Conservation (phyloP, 169 alveolate species). For the Plasmodium relictum region DNA sequence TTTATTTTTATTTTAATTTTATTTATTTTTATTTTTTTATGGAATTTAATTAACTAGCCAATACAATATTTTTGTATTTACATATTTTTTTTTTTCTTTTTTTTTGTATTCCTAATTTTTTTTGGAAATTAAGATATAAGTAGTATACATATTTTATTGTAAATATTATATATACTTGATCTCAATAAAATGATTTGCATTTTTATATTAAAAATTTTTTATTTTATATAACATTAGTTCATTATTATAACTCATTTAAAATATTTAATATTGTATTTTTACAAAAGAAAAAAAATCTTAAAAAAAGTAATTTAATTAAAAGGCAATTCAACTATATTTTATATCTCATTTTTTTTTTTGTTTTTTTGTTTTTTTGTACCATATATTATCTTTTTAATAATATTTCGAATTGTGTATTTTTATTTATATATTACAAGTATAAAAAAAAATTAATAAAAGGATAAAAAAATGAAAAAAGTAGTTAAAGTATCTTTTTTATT, state of each 20-base stretch:
- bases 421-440: not conserved
- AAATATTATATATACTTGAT: too few species aligned
- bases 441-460: not conserved
- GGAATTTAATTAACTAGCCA: slow-evolving; percentile 33
- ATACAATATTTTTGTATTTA: slow-evolving; percentile 2
- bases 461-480: slow-evolving; percentile 22
- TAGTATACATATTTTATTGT: too few species aligned
- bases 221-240: not conserved
- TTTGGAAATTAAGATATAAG: too few species aligned
- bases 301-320: too few species aligned
- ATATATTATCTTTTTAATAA: not conserved
- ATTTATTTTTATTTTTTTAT: slow-evolving; percentile 38
- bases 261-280: too few species aligned
- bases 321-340: too few species aligned
- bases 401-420: not conserved
- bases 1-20: not conserved
- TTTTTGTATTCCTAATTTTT: too few species aligned
- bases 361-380: slow-evolving; percentile 2
- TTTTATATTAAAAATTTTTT: too few species aligned
- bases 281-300: not conserved
- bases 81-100: too few species aligned
- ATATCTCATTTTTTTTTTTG: not conserved
- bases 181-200: too few species aligned
- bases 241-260: not conserved
- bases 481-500: slow-evolving; percentile 18